Evolutionary conservation across 2,329 filamentous ascomycete genomes (phyloP).

Genomic region (Calonectria hawksworthii): DNA sequence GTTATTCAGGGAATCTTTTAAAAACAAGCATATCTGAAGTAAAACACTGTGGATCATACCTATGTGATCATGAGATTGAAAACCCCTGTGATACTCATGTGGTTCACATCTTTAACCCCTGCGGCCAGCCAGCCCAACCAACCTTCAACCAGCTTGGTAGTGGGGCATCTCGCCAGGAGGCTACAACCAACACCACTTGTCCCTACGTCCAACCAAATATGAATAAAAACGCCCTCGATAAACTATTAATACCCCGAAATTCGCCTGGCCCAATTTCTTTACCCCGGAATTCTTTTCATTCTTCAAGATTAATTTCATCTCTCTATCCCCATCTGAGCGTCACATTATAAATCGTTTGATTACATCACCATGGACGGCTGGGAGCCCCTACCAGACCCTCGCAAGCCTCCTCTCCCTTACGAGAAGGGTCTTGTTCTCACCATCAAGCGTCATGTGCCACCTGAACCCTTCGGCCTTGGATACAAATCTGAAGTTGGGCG

Average conservation of each 20-base stretch:
- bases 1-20: neutral
- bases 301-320: neutral
- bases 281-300: neutral
- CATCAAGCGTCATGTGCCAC: neutral
- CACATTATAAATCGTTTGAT: neutral
- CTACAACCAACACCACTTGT: neutral
- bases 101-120: neutral
- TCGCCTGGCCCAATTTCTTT: neutral
- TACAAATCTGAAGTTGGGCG: neutral
- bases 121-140: neutral
- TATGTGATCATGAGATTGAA: neutral
- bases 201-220: neutral
- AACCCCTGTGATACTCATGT: neutral
- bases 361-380: neutral
- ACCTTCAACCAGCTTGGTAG: neutral
- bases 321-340: neutral
- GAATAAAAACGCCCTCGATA: neutral
- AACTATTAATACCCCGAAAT: neutral
- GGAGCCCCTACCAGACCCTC: neutral
- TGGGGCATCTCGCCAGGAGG: neutral
- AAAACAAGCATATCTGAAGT: neutral
- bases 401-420: neutral
- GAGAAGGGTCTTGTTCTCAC: neutral
- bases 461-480: neutral
- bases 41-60: neutral